Base-by-base conservation (phyloP, 1,139 yeast species). In the Schizosaccharomyces versatilis region DNA sequence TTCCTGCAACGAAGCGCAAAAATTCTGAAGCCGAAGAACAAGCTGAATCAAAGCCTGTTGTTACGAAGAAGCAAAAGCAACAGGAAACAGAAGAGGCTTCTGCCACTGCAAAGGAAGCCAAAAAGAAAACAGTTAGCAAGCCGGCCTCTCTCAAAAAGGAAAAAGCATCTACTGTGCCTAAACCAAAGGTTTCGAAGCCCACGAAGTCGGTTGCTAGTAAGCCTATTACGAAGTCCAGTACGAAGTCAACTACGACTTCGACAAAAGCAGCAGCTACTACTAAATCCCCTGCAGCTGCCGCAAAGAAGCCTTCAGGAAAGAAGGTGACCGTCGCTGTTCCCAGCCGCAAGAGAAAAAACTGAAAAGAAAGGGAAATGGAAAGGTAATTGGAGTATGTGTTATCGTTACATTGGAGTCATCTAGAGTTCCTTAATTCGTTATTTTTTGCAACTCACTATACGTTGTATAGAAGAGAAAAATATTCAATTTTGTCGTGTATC, bases 31-130 rank as follows among this genome's bases (percentile, higher is more conserved):
- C 66, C 9, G 61, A 62, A 39, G 62, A 62, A n/a, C 64, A 61
- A 14, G 62, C 61, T n/a, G 58, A 61, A 14, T 64, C 64, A 14
- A 62, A 59, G 15, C 71, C 68, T 59, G 63, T 66, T 41, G 59
- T 62, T 47, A 66, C 62, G 38, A 55, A 53, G 61, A 58, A 40
- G 59, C 68, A 64, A 54, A 63, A 53, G 61, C 57, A 40, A 59
- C 68, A 64, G 54, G 63, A 65, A 53, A 70, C 71, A 53, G 70
- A 12, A 12, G 54, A 41, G 36, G 38, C 36, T 42, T 53, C 38
- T 10, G 51, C 40, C 8, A 19, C 69, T 47, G 68, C 62, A 58
- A 59, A 63, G 41, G 65, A 67, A 51, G 67, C 69, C 55, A 71
- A 67, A 56, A 60, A 70, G 49, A 55, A 55, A 38, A 54, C 60